These are phyloP conservation scores for Thecaphora frezii DNA, from an alignment of 1,284 basidiomycete species.

Conservation along the genomic window DNA sequence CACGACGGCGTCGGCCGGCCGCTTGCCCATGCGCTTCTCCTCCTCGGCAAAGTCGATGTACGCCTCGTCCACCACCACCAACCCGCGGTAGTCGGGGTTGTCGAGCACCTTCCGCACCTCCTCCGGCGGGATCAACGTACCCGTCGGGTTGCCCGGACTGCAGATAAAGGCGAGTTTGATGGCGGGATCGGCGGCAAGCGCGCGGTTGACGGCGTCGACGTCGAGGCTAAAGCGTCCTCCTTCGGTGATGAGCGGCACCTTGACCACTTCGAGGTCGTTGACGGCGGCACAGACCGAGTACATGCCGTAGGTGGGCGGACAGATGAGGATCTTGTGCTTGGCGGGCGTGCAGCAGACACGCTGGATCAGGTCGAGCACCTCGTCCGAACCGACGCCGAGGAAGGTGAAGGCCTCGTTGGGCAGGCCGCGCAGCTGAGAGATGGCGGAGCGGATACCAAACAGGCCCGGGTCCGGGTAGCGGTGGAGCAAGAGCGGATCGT, in stretches of 20 bases:
- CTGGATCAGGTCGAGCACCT: slow-evolving; percentile 92
- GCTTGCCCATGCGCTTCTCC: slow-evolving; percentile 44
- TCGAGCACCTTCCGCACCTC: slow-evolving; percentile 75
- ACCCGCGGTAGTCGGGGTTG: slow-evolving; percentile 79
- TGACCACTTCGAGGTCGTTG: slow-evolving; percentile 84
- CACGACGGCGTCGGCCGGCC: slow-evolving; percentile 57
- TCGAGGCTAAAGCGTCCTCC: slow-evolving; percentile 75
- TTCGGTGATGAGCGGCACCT: slow-evolving; percentile 75
- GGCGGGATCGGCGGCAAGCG: slow-evolving; percentile 38
- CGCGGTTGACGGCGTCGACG: slow-evolving; percentile 32
- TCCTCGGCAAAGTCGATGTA: slow-evolving; percentile 84
- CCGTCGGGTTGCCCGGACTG: slow-evolving; percentile 96
- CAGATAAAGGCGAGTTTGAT: slow-evolving; percentile 94
- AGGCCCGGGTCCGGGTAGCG: slow-evolving; percentile 85
- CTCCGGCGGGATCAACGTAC: slow-evolving; percentile 77
- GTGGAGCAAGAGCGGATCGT: slow-evolving; percentile 66
- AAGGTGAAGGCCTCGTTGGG: slow-evolving; percentile 69
- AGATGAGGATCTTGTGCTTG: slow-evolving; percentile 68
- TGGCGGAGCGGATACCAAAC: slow-evolving; percentile 74
- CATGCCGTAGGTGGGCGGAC: slow-evolving; percentile 97
- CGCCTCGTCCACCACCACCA: slow-evolving; percentile 93
- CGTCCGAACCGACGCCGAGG: slow-evolving; percentile 94
- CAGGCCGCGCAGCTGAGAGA: slow-evolving; percentile 66
- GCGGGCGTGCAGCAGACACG: slow-evolving; percentile 82
- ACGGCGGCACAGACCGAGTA: slow-evolving; percentile 91